Percentiles rank a stretch among this genome's conserved stretches.
phyloP scores from a whole-genome alignment of 176 grass and related monocot species.

The Secale cereale region DNA sequence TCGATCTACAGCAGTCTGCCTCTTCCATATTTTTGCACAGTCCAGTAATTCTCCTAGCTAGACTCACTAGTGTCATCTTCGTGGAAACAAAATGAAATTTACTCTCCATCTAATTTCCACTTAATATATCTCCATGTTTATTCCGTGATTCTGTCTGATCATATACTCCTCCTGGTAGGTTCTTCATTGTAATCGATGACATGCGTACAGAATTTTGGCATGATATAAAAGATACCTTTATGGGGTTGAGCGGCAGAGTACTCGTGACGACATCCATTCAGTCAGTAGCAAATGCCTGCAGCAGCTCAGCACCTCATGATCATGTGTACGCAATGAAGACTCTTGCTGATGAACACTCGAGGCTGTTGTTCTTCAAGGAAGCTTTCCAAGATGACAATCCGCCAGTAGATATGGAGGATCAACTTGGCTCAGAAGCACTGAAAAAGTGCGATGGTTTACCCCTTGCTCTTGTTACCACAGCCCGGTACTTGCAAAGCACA shows the following conservation, averaged over 20 bases:
- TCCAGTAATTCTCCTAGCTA: not conserved
- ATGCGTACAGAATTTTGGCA: not conserved
- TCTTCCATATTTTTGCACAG: not conserved
- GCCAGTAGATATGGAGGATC: too few relatives aligned
- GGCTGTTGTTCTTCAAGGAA: not conserved
- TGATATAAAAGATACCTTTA: not conserved
- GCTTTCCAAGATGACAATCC: not conserved
- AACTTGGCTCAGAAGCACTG: not conserved
- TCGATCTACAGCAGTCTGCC: not conserved
- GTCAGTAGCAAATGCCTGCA: not conserved
- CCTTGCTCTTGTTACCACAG: not conserved
- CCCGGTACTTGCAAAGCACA: not conserved
- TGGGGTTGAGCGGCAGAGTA: not conserved
- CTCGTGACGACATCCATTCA: not conserved
- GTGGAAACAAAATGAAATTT: not conserved
- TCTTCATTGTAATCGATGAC: not conserved
- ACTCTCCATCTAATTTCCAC: not conserved
- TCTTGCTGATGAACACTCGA: not conserved
- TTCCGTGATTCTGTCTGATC: too few relatives aligned
- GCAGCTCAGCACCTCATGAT: not conserved
- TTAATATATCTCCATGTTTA: not conserved
- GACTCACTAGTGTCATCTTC: not conserved
- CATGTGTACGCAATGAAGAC: not conserved
- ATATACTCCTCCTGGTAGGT: not conserved
- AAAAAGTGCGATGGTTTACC: not conserved